These are phyloP conservation scores for Bidens hawaiensis DNA, from an alignment of 140 eudicot genomes.

Conservation along the genomic window DNA sequence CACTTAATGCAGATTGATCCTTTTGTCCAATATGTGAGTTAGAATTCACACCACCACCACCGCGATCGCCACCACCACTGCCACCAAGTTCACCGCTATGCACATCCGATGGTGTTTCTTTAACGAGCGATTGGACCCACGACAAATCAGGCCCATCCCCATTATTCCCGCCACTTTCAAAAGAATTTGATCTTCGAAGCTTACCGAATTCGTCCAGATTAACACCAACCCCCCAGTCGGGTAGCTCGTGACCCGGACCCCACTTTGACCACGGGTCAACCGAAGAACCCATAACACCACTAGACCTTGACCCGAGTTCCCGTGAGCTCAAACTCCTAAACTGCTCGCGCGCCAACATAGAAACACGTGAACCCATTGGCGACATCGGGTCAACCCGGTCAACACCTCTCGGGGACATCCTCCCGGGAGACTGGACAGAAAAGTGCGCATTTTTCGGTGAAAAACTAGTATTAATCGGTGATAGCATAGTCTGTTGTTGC, in stretches of 20 bases:
- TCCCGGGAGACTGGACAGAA: conserved; percentile 50
- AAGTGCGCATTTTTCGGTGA: conserved; percentile 48
- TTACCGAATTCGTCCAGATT: conserved; percentile 39
- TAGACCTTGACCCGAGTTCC: conserved; percentile 57
- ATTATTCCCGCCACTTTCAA: conserved; percentile 42
- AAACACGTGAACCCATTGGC: conserved; percentile 60
- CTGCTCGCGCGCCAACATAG: conserved; percentile 55
- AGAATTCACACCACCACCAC: conserved; percentile 12
- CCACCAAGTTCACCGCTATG: not conserved
- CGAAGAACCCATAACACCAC: conserved; percentile 32
- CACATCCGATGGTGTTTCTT: conserved; percentile 61
- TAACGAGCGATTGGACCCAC: conserved; percentile 87
- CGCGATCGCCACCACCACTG: not conserved
- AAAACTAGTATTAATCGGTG: conserved; percentile 63
- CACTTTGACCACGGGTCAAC: conserved; percentile 52
- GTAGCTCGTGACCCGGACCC: conserved; percentile 46
- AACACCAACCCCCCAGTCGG: conserved; percentile 53
- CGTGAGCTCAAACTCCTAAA: conserved; percentile 81
- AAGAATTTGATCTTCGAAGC: conserved; percentile 56
- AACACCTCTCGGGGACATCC: conserved; percentile 69
- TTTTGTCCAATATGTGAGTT: conserved; percentile 34
- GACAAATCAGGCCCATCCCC: conserved; percentile 84
- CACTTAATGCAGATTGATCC: conserved; percentile 51
- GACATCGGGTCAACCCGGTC: conserved; percentile 54
- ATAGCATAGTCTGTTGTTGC: conserved; percentile 60